Evolutionary conservation across 83 land plant genomes (phyloP), one percentile per base, ranked within the genome.

Genomic region (Picea mariana): DNA sequence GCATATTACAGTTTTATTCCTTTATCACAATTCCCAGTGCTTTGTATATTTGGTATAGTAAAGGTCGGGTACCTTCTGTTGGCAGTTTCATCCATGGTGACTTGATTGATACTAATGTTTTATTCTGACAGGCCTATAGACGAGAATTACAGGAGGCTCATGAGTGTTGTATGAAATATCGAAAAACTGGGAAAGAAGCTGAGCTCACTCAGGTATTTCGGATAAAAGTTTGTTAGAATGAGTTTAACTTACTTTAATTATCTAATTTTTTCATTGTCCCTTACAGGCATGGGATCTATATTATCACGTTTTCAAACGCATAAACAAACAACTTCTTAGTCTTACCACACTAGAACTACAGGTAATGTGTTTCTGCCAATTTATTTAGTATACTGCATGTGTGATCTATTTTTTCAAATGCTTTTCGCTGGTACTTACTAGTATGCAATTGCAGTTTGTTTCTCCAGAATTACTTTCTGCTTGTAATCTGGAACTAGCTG

Each of bases 251-350:
- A 67, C 23, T 24, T 9, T 72, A 27, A 58, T 62, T 80, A 83
- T 71, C 83, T 47, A 59, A 42, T 61, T 27, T 61, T 3, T 73
- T 78, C 24, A 23, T 82, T n/a, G 7, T 23, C 78, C 20, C 13
- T 81, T 85, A 2, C 87, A 98, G 99, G 99, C 99, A 16, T 98
- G 99, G 99, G 99, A 98, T 88, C 87, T 98, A 24, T 98, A 98
- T 75, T 98, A 98, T 84, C 95, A 98, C 89, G 99, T 98, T 16
- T 98, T 98, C 84, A 96, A 90, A 81, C 92, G 99, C 49, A 98
- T 98, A 81, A 96, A 95, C 84, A 96, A 91, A 84, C 99, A 98
- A 79, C 99, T 98, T 85, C 95, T 91, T 42, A 88, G 92, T 81
- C 93, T 98, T 59, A 96, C 97, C 2, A 96, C 99, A 6, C 87